Evolutionary conservation across 208 protist genomes (phyloP).

Genomic region (Angomonas ambiguus): DNA sequence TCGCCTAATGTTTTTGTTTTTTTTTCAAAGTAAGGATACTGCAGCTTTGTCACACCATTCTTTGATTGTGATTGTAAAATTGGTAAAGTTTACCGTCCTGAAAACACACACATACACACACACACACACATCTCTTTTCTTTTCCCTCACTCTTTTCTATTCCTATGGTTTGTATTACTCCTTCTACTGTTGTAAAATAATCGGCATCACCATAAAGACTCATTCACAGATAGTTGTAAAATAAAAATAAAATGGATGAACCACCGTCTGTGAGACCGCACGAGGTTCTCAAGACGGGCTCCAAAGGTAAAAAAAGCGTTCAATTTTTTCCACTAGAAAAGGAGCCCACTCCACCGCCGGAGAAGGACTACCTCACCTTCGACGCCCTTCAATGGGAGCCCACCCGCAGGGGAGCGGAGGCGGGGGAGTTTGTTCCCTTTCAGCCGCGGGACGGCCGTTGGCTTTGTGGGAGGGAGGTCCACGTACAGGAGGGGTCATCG

Average conservation of each 20-base stretch:
- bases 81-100: too few relatives aligned
- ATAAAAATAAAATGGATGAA: not conserved
- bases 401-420: not conserved
- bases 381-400: constrained; percentile 20
- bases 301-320: not conserved
- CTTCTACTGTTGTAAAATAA: not conserved
- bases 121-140: too few relatives aligned
- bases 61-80: too few relatives aligned
- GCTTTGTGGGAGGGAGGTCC: not conserved
- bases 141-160: constrained; percentile 11
- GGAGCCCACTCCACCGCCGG: not conserved
- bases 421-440: constrained; percentile 2
- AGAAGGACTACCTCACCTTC: not conserved
- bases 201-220: too few relatives aligned
- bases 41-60: not conserved
- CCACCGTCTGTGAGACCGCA: not conserved
- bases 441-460: constrained; percentile 1
- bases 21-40: constrained; percentile 5
- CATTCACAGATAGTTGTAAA: too few relatives aligned
- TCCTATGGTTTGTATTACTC: not conserved
- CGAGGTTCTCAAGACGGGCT: not conserved
- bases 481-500: not conserved
- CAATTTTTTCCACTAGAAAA: not conserved
- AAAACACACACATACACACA: too few relatives aligned
- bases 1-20: constrained; percentile 6